These are phyloP conservation scores for Erysimum cheiri DNA, from an alignment of 441 rosid genomes.

Conservation along the genomic window DNA sequence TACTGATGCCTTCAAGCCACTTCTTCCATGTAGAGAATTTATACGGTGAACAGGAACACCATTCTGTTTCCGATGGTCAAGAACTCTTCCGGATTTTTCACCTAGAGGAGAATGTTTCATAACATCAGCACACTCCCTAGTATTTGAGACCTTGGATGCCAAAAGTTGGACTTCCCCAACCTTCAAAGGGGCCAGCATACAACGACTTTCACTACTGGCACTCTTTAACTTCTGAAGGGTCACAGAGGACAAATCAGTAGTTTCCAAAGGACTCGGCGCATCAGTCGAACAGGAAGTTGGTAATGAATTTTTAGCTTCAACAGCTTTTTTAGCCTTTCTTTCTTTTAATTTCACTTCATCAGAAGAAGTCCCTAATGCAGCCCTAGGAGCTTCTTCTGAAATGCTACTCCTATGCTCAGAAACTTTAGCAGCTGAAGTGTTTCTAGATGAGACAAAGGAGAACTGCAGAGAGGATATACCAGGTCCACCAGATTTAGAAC, in stretches of 20 bases:
- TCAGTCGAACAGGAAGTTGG: slow-evolving; percentile 33
- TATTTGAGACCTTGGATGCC: slow-evolving; percentile 44
- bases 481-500: slow-evolving; percentile 43
- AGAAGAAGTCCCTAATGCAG: slow-evolving; percentile 18
- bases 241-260: slow-evolving; percentile 30
- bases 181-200: slow-evolving; percentile 40
- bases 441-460: slow-evolving; percentile 56
- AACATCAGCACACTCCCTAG: slow-evolving; percentile 43
- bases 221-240: slow-evolving; percentile 43
- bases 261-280: slow-evolving; percentile 34
- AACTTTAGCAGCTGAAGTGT: slow-evolving; percentile 34
- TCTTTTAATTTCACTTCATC: slow-evolving; percentile 23
- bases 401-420: slow-evolving; percentile 34
- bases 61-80: slow-evolving; percentile 46
- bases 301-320: slow-evolving; percentile 41
- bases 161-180: slow-evolving; percentile 46
- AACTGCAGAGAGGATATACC: slow-evolving; percentile 49
- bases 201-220: slow-evolving; percentile 28
- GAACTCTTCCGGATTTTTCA: slow-evolving; percentile 50
- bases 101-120: slow-evolving; percentile 45
- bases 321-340: slow-evolving; percentile 31
- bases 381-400: slow-evolving; percentile 26
- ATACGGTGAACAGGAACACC: slow-evolving; percentile 40
- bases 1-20: slow-evolving; percentile 72
- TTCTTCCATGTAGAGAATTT: slow-evolving; percentile 49